Evolutionary conservation across 768 basidiomycete species (phyloP), one percentile per base, ranked within the genome.

Genomic region (Tricholoma furcatifolium): DNA sequence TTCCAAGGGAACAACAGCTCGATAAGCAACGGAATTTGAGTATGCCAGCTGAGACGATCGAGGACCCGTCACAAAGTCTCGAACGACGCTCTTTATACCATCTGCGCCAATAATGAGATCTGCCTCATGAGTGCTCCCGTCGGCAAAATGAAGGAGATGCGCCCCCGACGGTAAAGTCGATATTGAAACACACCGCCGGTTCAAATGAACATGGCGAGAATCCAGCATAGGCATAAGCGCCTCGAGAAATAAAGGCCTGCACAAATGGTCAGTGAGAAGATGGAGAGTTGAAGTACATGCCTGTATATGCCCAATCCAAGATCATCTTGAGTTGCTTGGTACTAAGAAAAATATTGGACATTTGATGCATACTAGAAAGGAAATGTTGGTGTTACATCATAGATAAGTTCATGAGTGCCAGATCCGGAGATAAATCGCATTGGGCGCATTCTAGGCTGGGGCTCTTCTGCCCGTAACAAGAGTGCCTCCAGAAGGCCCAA

Each of bases 181-280:
- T n/a, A 79, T 60, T 9, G 67, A 69, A 9, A 60, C 66, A 58
- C 78, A 79, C 11, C 79, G 77, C 57, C 80, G 82, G 59, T 77
- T 71, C 65, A 83, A 79, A 56, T 79, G 78, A 5, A 73, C 67
- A 30, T 64, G 60, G 8, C 65, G 58, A 0, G 75, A 23, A 84
- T n/a, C n/a, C n/a, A n/a, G n/a, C n/a, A n/a, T n/a, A n/a, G n/a
- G n/a, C n/a, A n/a, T n/a, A n/a, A n/a, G 60, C 1, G 78, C 77
- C n/a, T 80, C 74, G 4, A 84, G 66, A 55, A 82, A 80, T 6
- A 67, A 70, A 4, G 81, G 78, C 43, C 81, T 81, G 48, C n/a
- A 23, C n/a, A 12, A 18, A 35, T 42, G 30, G n/a, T 17, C 23
- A 53, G 10, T 23, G 18, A 7, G n/a, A 23, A 39, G 21, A 62